Percentiles rank a stretch among this genome's conserved stretches.
Conservation (phyloP, 2,329 filamentous ascomycete genomes). For the Sphaerulina musiva region DNA sequence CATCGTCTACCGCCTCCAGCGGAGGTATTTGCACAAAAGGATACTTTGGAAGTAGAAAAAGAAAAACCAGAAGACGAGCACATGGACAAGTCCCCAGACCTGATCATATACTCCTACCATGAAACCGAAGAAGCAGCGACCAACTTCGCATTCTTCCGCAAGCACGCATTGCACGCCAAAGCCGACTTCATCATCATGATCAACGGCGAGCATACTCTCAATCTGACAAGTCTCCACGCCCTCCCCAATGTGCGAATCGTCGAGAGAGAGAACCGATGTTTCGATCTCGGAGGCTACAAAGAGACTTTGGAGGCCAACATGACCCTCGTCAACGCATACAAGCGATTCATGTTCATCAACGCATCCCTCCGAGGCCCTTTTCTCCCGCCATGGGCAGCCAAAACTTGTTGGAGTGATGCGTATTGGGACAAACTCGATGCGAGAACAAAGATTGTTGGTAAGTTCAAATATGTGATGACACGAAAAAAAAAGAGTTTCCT, state of each 20-base stretch:
- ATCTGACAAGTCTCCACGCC: neutral
- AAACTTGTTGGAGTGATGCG: slow-evolving; percentile 19
- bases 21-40: no score
- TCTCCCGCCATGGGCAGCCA: slow-evolving; percentile 12
- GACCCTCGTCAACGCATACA: slow-evolving; percentile 5
- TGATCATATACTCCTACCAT: slow-evolving; percentile 17
- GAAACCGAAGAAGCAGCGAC: slow-evolving; percentile 12
- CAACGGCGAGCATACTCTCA: slow-evolving; percentile 15
- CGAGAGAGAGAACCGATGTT: slow-evolving; percentile 15
- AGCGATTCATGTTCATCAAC: slow-evolving; percentile 17
- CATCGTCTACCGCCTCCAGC: neutral
- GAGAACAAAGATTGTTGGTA: slow-evolving; percentile 6
- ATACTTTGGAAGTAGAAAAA: neutral
- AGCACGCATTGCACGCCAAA: slow-evolving; percentile 15
- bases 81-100: neutral
- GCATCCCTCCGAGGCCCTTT: slow-evolving; percentile 16
- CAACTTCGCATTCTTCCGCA: slow-evolving; percentile 16
- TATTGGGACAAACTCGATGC: slow-evolving; percentile 15
- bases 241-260: slow-evolving; percentile 15
- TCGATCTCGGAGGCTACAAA: slow-evolving; percentile 16
- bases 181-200: slow-evolving; percentile 21
- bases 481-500: neutral
- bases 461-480: neutral
- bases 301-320: slow-evolving; percentile 9
- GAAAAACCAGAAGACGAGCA: neutral